phyloP scores from a whole-genome alignment of 2,329 filamentous ascomycete genomes.

The Tolypocladium endophyticum region DNA sequence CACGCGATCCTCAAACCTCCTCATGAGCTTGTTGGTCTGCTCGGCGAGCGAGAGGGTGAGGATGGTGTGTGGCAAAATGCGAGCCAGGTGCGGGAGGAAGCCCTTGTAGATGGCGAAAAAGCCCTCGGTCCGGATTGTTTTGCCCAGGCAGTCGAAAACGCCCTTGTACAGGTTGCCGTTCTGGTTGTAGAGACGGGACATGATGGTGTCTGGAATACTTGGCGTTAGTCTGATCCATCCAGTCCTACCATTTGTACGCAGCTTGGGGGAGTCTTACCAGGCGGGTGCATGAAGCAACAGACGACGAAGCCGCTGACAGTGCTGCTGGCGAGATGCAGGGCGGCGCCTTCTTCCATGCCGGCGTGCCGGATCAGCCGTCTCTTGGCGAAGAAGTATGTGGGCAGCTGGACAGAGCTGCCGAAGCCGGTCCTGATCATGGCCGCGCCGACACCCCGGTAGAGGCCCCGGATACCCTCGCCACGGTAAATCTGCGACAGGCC shows the following conservation, averaged over 20 bases:
- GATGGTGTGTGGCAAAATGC: constrained; percentile 93
- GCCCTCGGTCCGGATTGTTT: constrained; percentile 87
- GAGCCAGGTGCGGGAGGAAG: constrained; percentile 85
- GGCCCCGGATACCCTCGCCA: constrained; percentile 64
- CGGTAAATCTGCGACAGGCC: constrained; percentile 71
- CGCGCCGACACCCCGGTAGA: constrained; percentile 84
- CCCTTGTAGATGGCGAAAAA: constrained; percentile 94
- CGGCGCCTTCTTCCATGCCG: constrained; percentile 82
- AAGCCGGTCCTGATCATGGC: constrained; percentile 96
- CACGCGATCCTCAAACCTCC: constrained; percentile 58
- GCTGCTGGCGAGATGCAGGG: constrained; percentile 80
- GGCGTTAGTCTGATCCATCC: background rate
- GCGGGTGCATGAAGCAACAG: constrained; percentile 96
- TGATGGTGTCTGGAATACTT: constrained; percentile 65
- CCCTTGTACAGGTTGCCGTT: constrained; percentile 93
- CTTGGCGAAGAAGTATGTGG: constrained; percentile 98
- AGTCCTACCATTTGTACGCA: background rate
- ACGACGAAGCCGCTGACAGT: constrained; percentile 90
- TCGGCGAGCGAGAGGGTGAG: constrained; percentile 87
- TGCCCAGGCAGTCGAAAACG: constrained; percentile 82
- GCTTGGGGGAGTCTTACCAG: constrained; percentile 47
- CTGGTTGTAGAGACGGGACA: constrained; percentile 98
- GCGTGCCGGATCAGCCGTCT: constrained; percentile 69
- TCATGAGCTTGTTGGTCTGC: constrained; percentile 90
- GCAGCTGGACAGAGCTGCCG: constrained; percentile 89